Base-by-base conservation (phyloP, 2,329 filamentous ascomycete genomes). In the Aspergillus terreus region DNA sequence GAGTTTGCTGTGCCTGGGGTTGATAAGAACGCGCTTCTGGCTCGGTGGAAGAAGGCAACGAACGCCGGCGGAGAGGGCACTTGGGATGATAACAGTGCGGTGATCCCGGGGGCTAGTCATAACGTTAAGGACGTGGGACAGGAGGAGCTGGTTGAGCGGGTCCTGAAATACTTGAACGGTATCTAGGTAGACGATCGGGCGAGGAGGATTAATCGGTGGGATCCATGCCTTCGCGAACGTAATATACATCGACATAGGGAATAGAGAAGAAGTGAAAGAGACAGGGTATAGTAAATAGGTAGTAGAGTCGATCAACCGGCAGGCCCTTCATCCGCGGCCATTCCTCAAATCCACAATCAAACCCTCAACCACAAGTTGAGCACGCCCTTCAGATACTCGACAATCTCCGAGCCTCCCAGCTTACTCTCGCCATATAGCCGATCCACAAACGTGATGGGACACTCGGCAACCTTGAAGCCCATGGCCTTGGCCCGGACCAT, bases 401-500 rank as follows among this genome's bases (percentile, higher is more conserved):
- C 89, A 74, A 99, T 96, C 80, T 99, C 94, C 66, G 92, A 87
- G 1, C 90, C 90, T 21, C 92, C 92, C 48, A 99, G 80, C 80
- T 97, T 99, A 69, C 86, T 91, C 77, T 96, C 92, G 30, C 94
- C 94, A 70, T 96, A 99, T 44, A 99, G 74, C 51, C 94, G 84
- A 72, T 99, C 95, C 38, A 97, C 94, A 71, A 99, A 99, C 21
- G 84, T 89, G 61, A 99, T 99, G 11, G 94, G 94, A 55, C 96
- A 92, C 79, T 99, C 94, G 14, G 89, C 90, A 30, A 99, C 92
- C 35, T 86, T 88, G 77, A 84, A 95, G 1, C 94, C 92, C 89
- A 96, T 92, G 14, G 88, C 89, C 83, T 96, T 96, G 32, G 94
- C 94, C 56, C 92, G 82, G 7, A 97, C 92, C 86, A 96, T 97